Percentiles rank a stretch among this genome's conserved stretches.
These are phyloP conservation scores for Boletales sp. DNA, from an alignment of 768 basidiomycete species.

Conservation along the genomic window DNA sequence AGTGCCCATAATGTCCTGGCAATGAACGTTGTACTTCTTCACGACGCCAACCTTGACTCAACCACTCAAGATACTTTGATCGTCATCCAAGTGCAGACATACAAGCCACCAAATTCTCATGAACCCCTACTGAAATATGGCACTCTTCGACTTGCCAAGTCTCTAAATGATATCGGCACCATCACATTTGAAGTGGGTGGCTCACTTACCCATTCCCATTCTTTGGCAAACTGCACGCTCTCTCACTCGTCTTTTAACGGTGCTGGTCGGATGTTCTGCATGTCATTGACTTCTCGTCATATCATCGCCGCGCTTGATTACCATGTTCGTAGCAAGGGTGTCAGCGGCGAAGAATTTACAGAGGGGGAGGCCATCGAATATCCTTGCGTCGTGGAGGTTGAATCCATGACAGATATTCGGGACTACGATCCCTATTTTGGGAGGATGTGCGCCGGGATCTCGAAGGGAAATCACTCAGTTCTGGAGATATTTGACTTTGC, in stretches of 20 bases:
- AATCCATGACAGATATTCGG: too few species aligned
- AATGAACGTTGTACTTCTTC: slow-evolving; percentile 3
- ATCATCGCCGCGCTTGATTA: not conserved
- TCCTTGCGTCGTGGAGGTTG: not conserved
- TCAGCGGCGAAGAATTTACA: not conserved
- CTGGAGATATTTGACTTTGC: too few species aligned
- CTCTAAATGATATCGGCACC: not conserved
- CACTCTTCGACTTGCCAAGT: not conserved
- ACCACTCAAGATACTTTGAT: slow-evolving; percentile 11
- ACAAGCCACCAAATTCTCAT: not conserved
- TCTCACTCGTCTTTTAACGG: not conserved
- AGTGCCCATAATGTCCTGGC: slow-evolving; percentile 4
- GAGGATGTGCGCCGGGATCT: too few species aligned
- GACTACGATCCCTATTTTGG: too few species aligned
- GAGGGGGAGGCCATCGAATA: not conserved
- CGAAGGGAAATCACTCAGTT: too few species aligned
- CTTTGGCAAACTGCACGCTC: not conserved
- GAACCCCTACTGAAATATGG: not conserved
- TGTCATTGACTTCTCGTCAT: not conserved
- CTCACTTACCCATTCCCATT: not conserved
- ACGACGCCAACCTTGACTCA: slow-evolving; percentile 9
- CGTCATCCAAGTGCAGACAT: slow-evolving; percentile 1
- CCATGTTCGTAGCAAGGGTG: not conserved
- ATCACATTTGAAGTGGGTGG: not conserved
- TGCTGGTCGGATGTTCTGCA: not conserved